These are phyloP conservation scores for Schrenkiella parvula DNA, from an alignment of 345 rosid species.

Conservation along the genomic window DNA sequence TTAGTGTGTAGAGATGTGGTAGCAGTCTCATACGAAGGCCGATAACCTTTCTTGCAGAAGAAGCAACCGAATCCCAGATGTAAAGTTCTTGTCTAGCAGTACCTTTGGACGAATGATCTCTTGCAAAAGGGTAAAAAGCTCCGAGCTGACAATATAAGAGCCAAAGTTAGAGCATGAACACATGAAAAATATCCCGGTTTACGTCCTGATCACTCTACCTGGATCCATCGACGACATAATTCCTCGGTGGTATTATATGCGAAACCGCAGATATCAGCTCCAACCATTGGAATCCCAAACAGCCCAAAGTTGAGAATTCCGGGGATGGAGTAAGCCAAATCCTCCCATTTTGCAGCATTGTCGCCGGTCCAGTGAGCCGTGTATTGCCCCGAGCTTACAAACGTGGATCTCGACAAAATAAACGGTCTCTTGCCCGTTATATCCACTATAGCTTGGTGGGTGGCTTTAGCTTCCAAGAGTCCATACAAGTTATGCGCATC, in stretches of 20 bases:
- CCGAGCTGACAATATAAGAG: conserved; percentile 46
- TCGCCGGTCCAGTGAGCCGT: conserved; percentile 88
- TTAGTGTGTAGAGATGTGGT: conserved; percentile 64
- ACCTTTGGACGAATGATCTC: conserved; percentile 50
- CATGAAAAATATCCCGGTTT: background rate
- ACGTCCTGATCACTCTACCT: conserved; percentile 37
- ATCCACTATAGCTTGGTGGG: conserved; percentile 48
- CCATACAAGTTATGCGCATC: conserved; percentile 72
- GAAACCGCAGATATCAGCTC: conserved; percentile 81
- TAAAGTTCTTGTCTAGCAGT: conserved; percentile 59
- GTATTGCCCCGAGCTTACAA: conserved; percentile 69
- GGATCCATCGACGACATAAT: conserved; percentile 72
- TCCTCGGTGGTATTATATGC: conserved; percentile 53
- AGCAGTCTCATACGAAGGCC: conserved; percentile 64
- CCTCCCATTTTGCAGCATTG: conserved; percentile 63
- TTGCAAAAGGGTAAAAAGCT: conserved; percentile 78
- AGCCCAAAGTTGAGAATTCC: conserved; percentile 62
- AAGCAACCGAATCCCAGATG: conserved; percentile 72
- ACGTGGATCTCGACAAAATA: conserved; percentile 66
- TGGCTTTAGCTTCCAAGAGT: conserved; percentile 54
- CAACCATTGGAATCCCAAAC: conserved; percentile 83
- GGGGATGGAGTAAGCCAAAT: conserved; percentile 57
- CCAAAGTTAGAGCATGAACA: conserved; percentile 16
- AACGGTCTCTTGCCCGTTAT: conserved; percentile 58
- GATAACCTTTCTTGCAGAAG: conserved; percentile 59